Conservation (phyloP, 768 basidiomycete genomes). For the Mycena chlorophos region DNA sequence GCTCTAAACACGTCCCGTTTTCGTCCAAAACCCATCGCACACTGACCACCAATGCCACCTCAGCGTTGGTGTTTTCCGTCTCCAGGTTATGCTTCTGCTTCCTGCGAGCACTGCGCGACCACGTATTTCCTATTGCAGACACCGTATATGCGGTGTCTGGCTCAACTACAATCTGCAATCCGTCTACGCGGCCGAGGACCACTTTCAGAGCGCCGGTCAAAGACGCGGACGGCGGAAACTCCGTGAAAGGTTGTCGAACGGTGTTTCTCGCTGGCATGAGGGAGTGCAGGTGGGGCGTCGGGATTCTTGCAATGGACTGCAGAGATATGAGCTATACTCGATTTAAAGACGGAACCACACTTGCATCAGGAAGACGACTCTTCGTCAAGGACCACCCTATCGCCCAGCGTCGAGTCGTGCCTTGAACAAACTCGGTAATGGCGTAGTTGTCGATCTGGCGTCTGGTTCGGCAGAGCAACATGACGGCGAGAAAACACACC, state of each 20-base stretch:
- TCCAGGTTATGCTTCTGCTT: slow-evolving; percentile 33
- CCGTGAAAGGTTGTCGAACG: slow-evolving; percentile 40
- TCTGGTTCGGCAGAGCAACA: not conserved
- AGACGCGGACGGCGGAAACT: not conserved
- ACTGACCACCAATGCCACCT: slow-evolving; percentile 5
- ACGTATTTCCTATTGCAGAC: slow-evolving; percentile 17
- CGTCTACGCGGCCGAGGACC: slow-evolving; percentile 38
- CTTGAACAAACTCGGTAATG: slow-evolving; percentile 80
- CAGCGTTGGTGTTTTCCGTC: slow-evolving; percentile 9
- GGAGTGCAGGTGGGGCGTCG: slow-evolving; percentile 44
- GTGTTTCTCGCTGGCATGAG: slow-evolving; percentile 62
- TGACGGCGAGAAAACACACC: slow-evolving; percentile 26
- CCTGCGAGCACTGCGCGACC: slow-evolving; percentile 65
- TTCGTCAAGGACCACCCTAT: slow-evolving; percentile 81
- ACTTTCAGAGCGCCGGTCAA: slow-evolving; percentile 16
- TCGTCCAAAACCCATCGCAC: slow-evolving; percentile 9
- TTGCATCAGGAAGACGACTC: slow-evolving; percentile 73
- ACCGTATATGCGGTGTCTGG: not conserved
- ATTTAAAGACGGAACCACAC: slow-evolving; percentile 25
- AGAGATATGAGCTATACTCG: not conserved
- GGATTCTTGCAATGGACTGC: slow-evolving; percentile 37
- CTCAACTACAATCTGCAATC: not conserved
- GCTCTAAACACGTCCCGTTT: slow-evolving; percentile 35
- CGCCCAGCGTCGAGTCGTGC: slow-evolving; percentile 90
- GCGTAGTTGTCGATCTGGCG: slow-evolving; percentile 87